phyloP scores from a whole-genome alignment of 768 basidiomycete species.

The Pleurotus platypus region DNA sequence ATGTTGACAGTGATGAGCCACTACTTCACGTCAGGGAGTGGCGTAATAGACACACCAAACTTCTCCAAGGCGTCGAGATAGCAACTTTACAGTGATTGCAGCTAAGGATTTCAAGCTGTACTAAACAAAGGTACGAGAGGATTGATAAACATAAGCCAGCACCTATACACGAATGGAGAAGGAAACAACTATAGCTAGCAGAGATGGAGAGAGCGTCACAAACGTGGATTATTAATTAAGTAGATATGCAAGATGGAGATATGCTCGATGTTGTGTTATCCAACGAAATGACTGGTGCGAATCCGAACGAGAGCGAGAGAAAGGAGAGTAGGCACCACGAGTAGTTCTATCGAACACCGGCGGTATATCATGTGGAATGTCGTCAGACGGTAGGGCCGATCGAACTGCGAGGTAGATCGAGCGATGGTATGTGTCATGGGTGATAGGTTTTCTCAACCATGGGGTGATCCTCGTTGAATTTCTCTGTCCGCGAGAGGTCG shows the following conservation, averaged over 20 bases:
- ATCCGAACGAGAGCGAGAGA: not conserved
- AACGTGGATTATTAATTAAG: conserved; percentile 4
- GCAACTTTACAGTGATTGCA: too few relatives aligned
- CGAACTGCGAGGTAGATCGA: not conserved
- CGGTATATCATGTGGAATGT: not conserved
- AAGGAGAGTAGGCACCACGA: not conserved
- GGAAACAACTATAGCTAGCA: not conserved
- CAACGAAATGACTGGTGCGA: not conserved
- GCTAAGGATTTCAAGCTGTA: too few relatives aligned
- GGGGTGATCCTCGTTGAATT: conserved; percentile 5
- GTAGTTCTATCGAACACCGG: not conserved
- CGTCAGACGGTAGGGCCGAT: too few relatives aligned
- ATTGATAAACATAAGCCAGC: conserved; percentile 2
- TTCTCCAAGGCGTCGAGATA: too few relatives aligned
- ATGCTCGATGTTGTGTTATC: conserved; percentile 2
- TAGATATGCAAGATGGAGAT: conserved; percentile 9
- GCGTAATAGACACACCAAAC: too few relatives aligned
- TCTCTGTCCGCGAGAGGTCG: not conserved
- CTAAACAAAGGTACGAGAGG: too few relatives aligned
- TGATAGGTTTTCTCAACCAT: conserved; percentile 7
- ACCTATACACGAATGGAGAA: conserved; percentile 2
- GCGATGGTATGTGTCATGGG: not conserved
- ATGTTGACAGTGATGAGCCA: too few relatives aligned
- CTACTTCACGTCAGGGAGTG: too few relatives aligned
- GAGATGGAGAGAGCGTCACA: conserved; percentile 4